Evolutionary conservation across 148 eudicot species (phyloP).

Genomic region (Heliosperma pusillum): DNA sequence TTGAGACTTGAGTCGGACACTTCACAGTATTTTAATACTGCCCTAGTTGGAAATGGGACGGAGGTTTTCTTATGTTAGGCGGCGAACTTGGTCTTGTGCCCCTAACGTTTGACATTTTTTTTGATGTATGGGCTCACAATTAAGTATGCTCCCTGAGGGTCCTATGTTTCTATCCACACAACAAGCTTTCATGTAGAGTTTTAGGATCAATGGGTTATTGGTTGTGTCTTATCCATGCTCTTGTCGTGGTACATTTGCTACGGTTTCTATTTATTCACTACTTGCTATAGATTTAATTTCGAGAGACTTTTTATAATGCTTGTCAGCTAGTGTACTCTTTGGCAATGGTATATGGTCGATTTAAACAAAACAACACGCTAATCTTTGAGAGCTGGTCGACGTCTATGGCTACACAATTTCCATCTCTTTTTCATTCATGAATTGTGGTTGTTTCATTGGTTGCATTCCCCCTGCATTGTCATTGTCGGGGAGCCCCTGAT

Average conservation of each 20-base stretch:
- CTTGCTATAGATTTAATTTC: background rate
- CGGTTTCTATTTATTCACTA: background rate
- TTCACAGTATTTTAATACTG: background rate
- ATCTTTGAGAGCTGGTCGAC: no score
- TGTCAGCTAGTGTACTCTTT: background rate
- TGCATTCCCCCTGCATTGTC: background rate
- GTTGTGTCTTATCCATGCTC: background rate
- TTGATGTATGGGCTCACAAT: background rate
- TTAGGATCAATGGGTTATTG: background rate
- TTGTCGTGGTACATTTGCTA: background rate
- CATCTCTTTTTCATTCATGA: background rate
- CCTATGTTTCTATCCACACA: background rate
- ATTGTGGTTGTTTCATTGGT: background rate
- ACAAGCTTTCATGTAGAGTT: background rate
- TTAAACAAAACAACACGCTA: no score
- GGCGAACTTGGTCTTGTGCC: slow-evolving; percentile 1
- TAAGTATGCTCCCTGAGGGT: background rate
- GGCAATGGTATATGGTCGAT: no score
- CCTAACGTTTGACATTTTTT: background rate
- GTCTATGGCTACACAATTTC: background rate
- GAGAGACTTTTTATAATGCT: background rate
- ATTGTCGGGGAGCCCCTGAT: background rate
- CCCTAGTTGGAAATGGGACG: background rate
- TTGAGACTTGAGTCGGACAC: background rate
- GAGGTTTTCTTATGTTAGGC: background rate